A percentile compares a stretch with the other conserved stretches of the same genome.
These are phyloP conservation scores for Argentina anserina DNA, from an alignment of 306 rosid species.

Conservation along the genomic window DNA sequence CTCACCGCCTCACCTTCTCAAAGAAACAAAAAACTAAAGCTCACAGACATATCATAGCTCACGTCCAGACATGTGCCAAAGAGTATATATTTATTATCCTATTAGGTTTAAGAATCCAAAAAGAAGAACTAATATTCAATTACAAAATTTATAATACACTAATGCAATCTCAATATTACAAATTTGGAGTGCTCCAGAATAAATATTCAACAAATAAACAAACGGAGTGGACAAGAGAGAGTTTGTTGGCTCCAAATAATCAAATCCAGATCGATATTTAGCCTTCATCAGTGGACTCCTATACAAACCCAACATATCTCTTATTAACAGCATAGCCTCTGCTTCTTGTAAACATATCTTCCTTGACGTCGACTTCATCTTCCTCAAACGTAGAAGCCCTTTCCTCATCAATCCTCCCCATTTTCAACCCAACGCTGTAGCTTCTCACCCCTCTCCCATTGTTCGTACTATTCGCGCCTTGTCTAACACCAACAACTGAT, in stretches of 20 bases:
- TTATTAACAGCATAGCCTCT: slow-evolving; percentile 20
- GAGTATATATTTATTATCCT: too few relatives aligned
- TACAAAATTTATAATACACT: background rate
- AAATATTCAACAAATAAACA: background rate
- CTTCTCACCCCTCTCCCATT: slow-evolving; percentile 30
- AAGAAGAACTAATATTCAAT: background rate
- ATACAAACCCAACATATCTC: slow-evolving; percentile 1
- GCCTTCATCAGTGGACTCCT: background rate
- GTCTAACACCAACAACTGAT: background rate
- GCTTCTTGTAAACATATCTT: slow-evolving; percentile 30
- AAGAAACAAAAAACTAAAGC: too few relatives aligned
- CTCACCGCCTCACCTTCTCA: too few relatives aligned
- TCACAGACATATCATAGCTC: too few relatives aligned
- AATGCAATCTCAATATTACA: background rate
- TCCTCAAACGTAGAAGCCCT: slow-evolving; percentile 44
- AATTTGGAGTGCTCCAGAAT: background rate
- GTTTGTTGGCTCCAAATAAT: background rate
- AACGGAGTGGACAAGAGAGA: background rate
- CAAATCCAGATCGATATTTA: background rate
- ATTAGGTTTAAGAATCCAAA: background rate
- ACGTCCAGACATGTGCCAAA: too few relatives aligned
- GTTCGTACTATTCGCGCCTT: background rate
- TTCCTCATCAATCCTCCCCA: slow-evolving; percentile 53
- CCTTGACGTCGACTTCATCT: slow-evolving; percentile 16
- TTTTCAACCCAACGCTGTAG: slow-evolving; percentile 35